Base-by-base conservation (phyloP, 305 asterid genomes). In the Fraxinus floribunda region DNA sequence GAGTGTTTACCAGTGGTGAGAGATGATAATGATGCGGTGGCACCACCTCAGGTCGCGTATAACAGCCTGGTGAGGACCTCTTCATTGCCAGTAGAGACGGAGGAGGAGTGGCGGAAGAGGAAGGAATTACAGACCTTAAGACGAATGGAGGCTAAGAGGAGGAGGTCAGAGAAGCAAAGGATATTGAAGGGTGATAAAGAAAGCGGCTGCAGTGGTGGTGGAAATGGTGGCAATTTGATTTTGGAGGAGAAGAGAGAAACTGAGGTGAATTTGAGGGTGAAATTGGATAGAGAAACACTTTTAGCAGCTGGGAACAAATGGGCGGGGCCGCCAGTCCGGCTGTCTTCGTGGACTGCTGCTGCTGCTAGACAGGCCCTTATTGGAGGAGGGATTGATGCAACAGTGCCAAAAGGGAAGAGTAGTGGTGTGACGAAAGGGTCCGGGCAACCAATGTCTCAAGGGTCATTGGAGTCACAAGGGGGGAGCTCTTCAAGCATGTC, bases 91-190 rank as follows among this genome's bases (percentile, higher is more conserved):
- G 96, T 88, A 78, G 99, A 91, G 91, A 89, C 91, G 8, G 99
- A 95, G 88, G 97, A 94, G 80, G 98, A 91, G 85, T 94, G 97
- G 97, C 89, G 98, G 81, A 95, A 95, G 89, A 89, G 98, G 89
- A 94, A 95, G 80, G 98, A 94, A 85, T 78, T 92, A 87, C 98
- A 95, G 89, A 91, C 91, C 11, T 81, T 95, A 88, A 88, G 98
- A 44, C 90, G 99, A 86, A 88, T 95, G 97, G 98, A 90, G 90
- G 99, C 98, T 15, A 95, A 95, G 90, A 84, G 95, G 86, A 88
- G 99, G 74, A 89, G 98, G 87, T 93, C 97, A 0, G 95, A 93
- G 92, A 94, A 93, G 55, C 98, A 90, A 89, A 93, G 91, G 88
- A 91, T 41, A 86, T 81, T 84, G 46, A 91, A 82, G 85, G 83